Evolutionary conservation across 1,284 basidiomycete genomes (phyloP).

Genomic region (Cutaneotrichosporon arboriforme): DNA sequence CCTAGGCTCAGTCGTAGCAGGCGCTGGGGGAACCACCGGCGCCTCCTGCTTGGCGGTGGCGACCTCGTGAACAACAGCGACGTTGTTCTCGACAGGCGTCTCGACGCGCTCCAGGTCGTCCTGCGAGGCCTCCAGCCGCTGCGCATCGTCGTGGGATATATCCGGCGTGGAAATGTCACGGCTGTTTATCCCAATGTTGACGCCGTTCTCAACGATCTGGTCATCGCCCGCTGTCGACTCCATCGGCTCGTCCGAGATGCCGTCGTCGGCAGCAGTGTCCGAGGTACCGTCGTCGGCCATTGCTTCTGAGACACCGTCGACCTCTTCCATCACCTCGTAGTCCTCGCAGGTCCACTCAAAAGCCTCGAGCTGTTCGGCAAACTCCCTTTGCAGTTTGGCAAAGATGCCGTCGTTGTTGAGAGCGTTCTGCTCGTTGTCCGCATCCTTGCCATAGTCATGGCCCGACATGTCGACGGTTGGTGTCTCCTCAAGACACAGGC

Average conservation of each 20-base stretch:
- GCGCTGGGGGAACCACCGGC: too few relatives aligned
- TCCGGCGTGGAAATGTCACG: not conserved
- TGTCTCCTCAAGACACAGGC: constrained; percentile 91
- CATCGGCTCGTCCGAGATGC: not conserved
- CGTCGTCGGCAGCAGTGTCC: not conserved
- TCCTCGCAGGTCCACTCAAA: constrained; percentile 33
- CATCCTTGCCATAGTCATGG: constrained; percentile 27
- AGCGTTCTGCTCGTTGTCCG: constrained; percentile 19
- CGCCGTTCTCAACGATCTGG: not conserved
- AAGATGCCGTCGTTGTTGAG: constrained; percentile 36
- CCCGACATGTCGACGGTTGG: constrained; percentile 53
- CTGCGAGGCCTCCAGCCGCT: not conserved
- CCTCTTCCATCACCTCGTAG: constrained; percentile 6
- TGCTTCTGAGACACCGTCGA: not conserved
- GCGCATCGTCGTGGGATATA: not conserved
- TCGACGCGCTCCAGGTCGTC: not conserved
- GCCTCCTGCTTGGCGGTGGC: too few relatives aligned
- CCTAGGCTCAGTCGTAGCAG: too few relatives aligned
- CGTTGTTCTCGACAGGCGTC: not conserved
- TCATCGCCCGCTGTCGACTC: not conserved
- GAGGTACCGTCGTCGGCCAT: constrained; percentile 1
- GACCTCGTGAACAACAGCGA: not conserved
- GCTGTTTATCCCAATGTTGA: not conserved
- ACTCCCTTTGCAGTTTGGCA: constrained; percentile 26
- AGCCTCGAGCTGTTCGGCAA: constrained; percentile 25